These are phyloP conservation scores for Cucurbita ficifolia DNA, from an alignment of 306 rosid genomes.

Conservation along the genomic window DNA sequence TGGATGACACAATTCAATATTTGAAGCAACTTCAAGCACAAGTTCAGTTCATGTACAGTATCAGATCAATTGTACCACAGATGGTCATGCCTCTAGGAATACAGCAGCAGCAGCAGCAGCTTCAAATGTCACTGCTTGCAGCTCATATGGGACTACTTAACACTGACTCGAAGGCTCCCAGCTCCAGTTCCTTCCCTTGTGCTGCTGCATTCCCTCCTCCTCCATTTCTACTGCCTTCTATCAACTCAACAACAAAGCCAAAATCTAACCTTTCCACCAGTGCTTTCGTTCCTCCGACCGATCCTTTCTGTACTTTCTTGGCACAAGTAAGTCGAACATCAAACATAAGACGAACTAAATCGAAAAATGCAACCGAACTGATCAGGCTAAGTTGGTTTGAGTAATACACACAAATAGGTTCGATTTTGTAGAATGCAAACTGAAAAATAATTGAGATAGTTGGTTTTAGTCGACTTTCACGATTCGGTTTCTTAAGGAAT, in stretches of 20 bases:
- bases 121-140: conserved; percentile 29
- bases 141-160: conserved; percentile 13
- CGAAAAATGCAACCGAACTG: neutral
- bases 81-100: conserved; percentile 28
- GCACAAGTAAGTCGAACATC: conserved; percentile 23
- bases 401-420: neutral
- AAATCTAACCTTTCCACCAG: conserved; percentile 13
- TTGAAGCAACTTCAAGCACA: conserved; percentile 40
- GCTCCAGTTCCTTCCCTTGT: neutral
- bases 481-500: neutral
- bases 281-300: conserved; percentile 13
- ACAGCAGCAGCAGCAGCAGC: conserved; percentile 23
- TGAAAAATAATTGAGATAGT: neutral
- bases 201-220: conserved; percentile 9
- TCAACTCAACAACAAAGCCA: conserved; percentile 15
- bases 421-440: too few species aligned
- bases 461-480: neutral
- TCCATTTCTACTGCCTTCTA: conserved; percentile 19
- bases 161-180: conserved; percentile 6
- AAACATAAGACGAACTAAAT: neutral
- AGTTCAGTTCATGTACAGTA: conserved; percentile 23
- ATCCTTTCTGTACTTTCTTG: conserved; percentile 15
- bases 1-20: conserved; percentile 36
- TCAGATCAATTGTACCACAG: conserved; percentile 23
- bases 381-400: neutral